A percentile compares a stretch with the other conserved stretches of the same genome.
Conservation (phyloP, 352 stramenopile genomes). For the Phytophthora pluvialis region DNA sequence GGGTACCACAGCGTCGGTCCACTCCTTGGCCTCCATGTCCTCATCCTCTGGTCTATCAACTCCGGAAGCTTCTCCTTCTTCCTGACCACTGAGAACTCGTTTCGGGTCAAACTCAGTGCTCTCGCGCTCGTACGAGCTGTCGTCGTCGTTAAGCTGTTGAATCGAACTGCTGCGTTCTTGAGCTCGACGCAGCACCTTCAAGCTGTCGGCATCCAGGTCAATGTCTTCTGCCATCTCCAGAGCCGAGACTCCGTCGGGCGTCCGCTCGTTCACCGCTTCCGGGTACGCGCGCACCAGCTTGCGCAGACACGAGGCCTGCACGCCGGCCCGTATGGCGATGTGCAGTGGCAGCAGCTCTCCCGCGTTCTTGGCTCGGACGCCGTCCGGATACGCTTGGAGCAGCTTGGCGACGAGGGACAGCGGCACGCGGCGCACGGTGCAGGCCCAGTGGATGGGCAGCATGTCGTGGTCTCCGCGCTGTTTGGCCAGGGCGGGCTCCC, state of each 20-base stretch:
- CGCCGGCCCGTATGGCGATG: slow-evolving; percentile 74
- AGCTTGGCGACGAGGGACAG: slow-evolving; percentile 67
- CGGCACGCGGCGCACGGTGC: slow-evolving; percentile 68
- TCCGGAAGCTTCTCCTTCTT: slow-evolving; percentile 41
- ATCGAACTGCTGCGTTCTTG: slow-evolving; percentile 21
- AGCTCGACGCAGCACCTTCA: slow-evolving; percentile 56
- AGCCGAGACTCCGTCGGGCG: slow-evolving; percentile 53
- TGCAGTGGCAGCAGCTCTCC: slow-evolving; percentile 75
- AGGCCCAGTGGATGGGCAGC: slow-evolving; percentile 86
- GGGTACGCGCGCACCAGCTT: slow-evolving; percentile 65
- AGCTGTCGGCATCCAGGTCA: slow-evolving; percentile 43
- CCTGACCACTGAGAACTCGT: slow-evolving; percentile 22
- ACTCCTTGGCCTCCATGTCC: slow-evolving; percentile 20
- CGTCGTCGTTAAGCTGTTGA: slow-evolving; percentile 23
- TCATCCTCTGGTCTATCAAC: slow-evolving; percentile 18
- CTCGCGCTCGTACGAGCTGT: slow-evolving; percentile 29
- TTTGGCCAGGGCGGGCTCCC: slow-evolving; percentile 49
- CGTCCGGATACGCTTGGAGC: slow-evolving; percentile 65
- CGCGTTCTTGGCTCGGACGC: slow-evolving; percentile 63
- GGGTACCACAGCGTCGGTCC: slow-evolving; percentile 22
- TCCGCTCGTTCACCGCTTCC: slow-evolving; percentile 49
- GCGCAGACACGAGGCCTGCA: slow-evolving; percentile 54
- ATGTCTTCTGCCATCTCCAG: slow-evolving; percentile 62
- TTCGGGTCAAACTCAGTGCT: slow-evolving; percentile 15
- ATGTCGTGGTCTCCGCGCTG: slow-evolving; percentile 79